Evolutionary conservation across 176 grass and related monocot genomes (phyloP).

Genomic region (bread wheat (Triticum aestivum)): IWGSC_CS_RefSeq_v2.1 NC_057812.1:260789698-260790197

Average conservation of each 20-base stretch:
- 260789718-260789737: constrained; percentile 96
- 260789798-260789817: constrained; percentile 94
- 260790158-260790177: constrained; percentile 27
- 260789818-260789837: constrained; percentile 48
- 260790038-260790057: constrained; percentile 6
- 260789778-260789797: constrained; percentile 90
- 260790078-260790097: constrained; percentile 95
- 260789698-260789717: constrained; percentile 98
- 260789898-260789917: constrained; percentile 8
- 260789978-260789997: constrained; percentile 40
- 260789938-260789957: constrained; percentile 76
- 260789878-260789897: constrained; percentile 37
- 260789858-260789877: constrained; percentile 3
- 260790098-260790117: constrained; percentile 91
- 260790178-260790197: constrained; percentile 7
- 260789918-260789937: constrained; percentile 59
- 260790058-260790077: background rate
- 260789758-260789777: constrained; percentile 94
- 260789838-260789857: background rate
- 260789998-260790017: constrained; percentile 6
- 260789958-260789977: constrained; percentile 86
- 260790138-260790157: constrained; percentile 72
- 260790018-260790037: constrained; percentile 9
- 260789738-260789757: constrained; percentile 85
- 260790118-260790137: constrained; percentile 74